phyloP scores from a whole-genome alignment of 2,329 filamentous ascomycete species.

The Neurospora sp. region DNA sequence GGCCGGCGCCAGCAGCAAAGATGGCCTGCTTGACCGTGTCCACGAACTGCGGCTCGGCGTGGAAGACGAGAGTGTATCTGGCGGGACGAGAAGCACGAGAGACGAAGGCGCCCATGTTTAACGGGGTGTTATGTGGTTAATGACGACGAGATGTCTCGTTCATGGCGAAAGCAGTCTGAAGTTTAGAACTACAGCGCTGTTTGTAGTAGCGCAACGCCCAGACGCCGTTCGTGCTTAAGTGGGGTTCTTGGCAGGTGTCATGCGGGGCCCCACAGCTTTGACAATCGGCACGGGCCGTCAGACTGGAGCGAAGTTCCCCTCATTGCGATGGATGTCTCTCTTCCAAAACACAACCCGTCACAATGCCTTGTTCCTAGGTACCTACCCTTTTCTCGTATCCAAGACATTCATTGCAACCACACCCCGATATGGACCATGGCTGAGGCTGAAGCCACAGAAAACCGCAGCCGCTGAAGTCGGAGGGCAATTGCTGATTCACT shows the following conservation, averaged over 20 bases:
- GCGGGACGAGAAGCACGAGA: background rate
- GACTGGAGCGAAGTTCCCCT: background rate
- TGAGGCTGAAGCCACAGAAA: background rate
- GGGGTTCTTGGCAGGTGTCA: background rate
- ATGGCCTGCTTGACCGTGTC: conserved; percentile 44
- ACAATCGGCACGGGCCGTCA: background rate
- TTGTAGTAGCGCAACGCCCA: too few species aligned
- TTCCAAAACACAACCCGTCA: background rate
- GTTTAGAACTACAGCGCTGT: too few species aligned
- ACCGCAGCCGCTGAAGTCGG: background rate
- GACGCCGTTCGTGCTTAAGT: background rate
- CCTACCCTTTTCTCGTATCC: background rate
- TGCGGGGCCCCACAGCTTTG: background rate
- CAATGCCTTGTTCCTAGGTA: background rate
- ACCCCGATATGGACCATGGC: background rate
- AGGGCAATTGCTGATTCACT: background rate
- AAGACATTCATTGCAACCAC: background rate
- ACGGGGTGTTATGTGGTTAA: background rate
- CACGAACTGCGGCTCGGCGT: conserved; percentile 34
- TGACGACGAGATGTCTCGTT: background rate
- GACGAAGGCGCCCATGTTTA: background rate
- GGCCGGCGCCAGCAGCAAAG: conserved; percentile 48
- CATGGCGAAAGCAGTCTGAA: too few species aligned
- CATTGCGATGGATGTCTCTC: background rate
- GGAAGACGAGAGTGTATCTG: conserved; percentile 36